Base-by-base conservation (phyloP, 805 yeast genomes). In the Clavispora vitiphila region DNA sequence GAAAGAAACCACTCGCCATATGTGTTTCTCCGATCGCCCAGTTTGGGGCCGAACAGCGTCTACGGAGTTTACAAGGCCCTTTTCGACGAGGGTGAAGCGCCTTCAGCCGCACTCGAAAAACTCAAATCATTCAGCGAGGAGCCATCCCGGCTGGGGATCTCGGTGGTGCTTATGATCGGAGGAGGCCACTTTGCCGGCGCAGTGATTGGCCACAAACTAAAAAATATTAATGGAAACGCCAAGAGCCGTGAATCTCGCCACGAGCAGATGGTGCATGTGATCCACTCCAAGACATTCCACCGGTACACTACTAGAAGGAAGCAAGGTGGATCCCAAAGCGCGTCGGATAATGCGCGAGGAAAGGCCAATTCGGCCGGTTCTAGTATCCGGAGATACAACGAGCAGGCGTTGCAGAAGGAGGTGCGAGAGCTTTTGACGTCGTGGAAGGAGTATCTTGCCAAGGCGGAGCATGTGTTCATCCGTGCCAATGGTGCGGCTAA, bases 181-280 rank as follows among this genome's bases (percentile, higher is more conserved):
- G 97, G 98, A 34, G 99, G 99, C 32, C 97, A 93, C 65, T 93
- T 93, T 69, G 96, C 98, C 0, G 99, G 93, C 15, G 96, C 96
- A 0, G 84, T 93, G 34, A 72, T 93, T 8, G 79, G 88, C 1
- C 97, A 90, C 55, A 70, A 70, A 37, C 82, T 77, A 19, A 67
- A 69, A 38, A 69, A 68, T 30, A 71, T 75, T 2, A 76, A 74
- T 49, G 87, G 88, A 2, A 79, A 79, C 47, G 67, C 70, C 6
- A 74, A 70, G 16, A 68, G 70, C 31, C 66, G 70, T 25, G 76
- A 68, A 40, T 71, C 75, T 11, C 57, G 75, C n/a, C 67, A 74
- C 34, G 79, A 77, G 41, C 87, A 81, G 60, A 74, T 78, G 14
- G 95, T 83, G 15, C 76, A 72, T 38, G 61, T 90, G 8, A 39